Evolutionary conservation across 768 basidiomycete genomes (phyloP), one percentile per base, ranked within the genome.

Genomic region (Exsudoporus frostii): DNA sequence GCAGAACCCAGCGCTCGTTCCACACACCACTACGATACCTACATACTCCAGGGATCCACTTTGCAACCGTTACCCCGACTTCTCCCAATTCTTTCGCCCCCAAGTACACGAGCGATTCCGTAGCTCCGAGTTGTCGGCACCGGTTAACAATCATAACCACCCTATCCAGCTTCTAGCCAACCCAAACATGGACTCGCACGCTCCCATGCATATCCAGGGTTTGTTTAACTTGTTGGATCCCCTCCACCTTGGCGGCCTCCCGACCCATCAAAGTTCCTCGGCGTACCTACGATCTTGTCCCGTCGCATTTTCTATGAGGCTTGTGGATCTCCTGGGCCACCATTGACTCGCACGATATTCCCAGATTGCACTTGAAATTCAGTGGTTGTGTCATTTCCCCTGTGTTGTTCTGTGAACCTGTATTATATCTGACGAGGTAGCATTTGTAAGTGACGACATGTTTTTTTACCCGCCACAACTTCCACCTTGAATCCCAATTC

Each of bases 1-100:
- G n/a, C 10, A 25, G 15, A 46, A 43, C 17, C 14, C 27, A 22
- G 17, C 54, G 22, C 20, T 24, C 27, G 30, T 20, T 29, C n/a
- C 42, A 10, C 48, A 30, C 20, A 19, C 53, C n/a, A 32, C 49
- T 33, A 30, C 27, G 27, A 37, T 39, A 27, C 47, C 58, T 17
- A 44, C 58, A 3, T 69, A 69, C 57, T 65, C 70, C 24, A 69
- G 70, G 48, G 64, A 69, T 52, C 65, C 68, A 6, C 65, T 69
- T 11, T 59, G 34, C 51, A 59, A 67, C 42, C 63, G 68, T 37
- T 71, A 69, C 49, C 69, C 68, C 27, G 67, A 69, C 53, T 69
- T 69, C 38, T 70, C 68, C 43, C 63, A 64, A 19, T 69, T 69
- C 48, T 69, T 69, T 51, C 59, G 34, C 17, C 59, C 68, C 1